Evolutionary conservation across 768 basidiomycete genomes (phyloP).

Genomic region (Xanthoconium stramineum): DNA sequence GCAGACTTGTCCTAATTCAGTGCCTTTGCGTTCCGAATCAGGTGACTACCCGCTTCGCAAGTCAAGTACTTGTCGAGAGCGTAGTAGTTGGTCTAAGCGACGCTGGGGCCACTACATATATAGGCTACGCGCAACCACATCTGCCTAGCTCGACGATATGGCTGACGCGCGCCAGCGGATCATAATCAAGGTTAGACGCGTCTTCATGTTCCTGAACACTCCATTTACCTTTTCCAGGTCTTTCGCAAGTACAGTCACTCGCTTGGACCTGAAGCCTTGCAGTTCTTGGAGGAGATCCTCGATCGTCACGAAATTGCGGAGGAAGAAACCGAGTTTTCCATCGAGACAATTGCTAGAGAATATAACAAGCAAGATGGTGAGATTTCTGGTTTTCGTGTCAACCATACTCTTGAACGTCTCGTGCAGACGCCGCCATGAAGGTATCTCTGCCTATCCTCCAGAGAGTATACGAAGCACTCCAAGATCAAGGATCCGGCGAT

Average conservation of each 20-base stretch:
- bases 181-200: constrained; percentile 41
- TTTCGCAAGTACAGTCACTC: constrained; percentile 89
- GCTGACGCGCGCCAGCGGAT: constrained; percentile 37
- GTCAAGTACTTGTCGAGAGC: too few species aligned
- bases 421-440: constrained; percentile 76
- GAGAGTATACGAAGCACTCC: constrained; percentile 72
- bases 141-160: constrained; percentile 22
- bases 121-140: too few species aligned
- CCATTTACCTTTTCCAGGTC: constrained; percentile 43
- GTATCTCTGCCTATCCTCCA: constrained; percentile 64
- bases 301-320: constrained; percentile 68
- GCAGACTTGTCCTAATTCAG: constrained; percentile 16
- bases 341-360: constrained; percentile 80
- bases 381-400: constrained; percentile 9
- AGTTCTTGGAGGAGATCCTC: constrained; percentile 68
- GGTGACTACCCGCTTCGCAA: neutral
- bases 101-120: too few species aligned
- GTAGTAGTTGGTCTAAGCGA: too few species aligned
- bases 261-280: constrained; percentile 73
- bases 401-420: neutral
- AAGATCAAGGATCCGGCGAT: constrained; percentile 53
- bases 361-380: constrained; percentile 88
- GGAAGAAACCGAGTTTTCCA: constrained; percentile 65
- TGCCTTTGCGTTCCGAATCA: neutral
- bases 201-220: neutral